Base-by-base conservation (phyloP, 2,329 filamentous ascomycete species). In the Drechslerella stenobrocha region DNA sequence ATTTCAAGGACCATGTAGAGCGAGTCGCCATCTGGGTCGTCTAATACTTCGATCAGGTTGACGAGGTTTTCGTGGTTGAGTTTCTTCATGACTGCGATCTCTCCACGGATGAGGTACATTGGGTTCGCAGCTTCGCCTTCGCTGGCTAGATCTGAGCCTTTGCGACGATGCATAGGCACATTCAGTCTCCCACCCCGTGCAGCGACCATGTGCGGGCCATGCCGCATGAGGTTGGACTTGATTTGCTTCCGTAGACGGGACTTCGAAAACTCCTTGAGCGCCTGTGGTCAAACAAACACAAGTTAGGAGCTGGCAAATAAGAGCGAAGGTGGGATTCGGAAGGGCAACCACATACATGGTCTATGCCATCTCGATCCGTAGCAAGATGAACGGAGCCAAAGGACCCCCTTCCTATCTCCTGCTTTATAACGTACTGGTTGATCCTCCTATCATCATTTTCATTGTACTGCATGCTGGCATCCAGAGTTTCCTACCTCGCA, bases 71-170 rank as follows among this genome's bases (percentile, higher is more conserved):
- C 87, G 74, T 98, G 93, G 74, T 96, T 86, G 46, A 97, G 82
- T 78, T 97, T 97, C 80, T 97, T 98, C 91, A 98, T 97, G 75
- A 97, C 95, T 63, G 93, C 93, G 73, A 97, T 93, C 77, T 98
- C 93, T 76, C 96, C 89, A 69, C 90, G 88, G 76, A 98, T 97
- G 65, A 97, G 80, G 74, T 88, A 88, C 9, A 97, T 80, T 0
- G 92, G 84, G 72, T 86, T 87, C 75, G 88, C 86, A 42, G 82
- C 81, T 45, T 80, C 78, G 67, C 82, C 79, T 61, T 80, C 77
- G 20, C 77, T 76, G 22, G 78, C 77, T 48, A 80, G 77, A 42
- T 83, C 80, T 4, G 77, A 78, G 5, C 80, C 79, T 7, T 83
- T 81, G 72, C 82, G 81, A 32, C 84, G 80, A 75, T 87, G 83